Evolutionary conservation across 805 yeast genomes (phyloP).

Genomic region (Metschnikowia lochheadii): DNA sequence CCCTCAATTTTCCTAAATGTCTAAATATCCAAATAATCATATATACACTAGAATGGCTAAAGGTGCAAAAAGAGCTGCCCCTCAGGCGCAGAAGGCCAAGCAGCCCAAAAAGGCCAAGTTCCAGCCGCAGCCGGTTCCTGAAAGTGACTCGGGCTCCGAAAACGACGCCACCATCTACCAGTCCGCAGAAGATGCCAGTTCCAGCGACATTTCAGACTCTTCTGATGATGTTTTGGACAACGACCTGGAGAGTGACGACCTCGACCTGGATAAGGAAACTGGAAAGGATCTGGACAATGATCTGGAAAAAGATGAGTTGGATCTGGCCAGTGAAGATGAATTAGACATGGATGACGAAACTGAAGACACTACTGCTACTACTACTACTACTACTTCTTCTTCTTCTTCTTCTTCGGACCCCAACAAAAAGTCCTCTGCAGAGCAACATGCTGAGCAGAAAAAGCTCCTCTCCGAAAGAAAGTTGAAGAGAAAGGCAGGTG

Average conservation of each 20-base stretch:
- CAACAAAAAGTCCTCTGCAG: constrained; percentile 51
- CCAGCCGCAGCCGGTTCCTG: constrained; percentile 22
- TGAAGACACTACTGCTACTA: constrained; percentile 13
- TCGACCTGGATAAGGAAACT: constrained; percentile 17
- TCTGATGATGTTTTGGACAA: constrained; percentile 4
- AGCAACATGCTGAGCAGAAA: constrained; percentile 80
- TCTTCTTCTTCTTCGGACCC: constrained; percentile 24
- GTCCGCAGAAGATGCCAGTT: constrained; percentile 19
- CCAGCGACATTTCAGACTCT: constrained; percentile 17
- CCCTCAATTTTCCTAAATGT: neutral
- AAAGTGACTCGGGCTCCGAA: constrained; percentile 18
- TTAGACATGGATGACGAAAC: constrained; percentile 28
- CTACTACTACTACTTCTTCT: neutral
- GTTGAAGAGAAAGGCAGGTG: constrained; percentile 81
- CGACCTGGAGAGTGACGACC: constrained; percentile 22
- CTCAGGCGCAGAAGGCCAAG: constrained; percentile 13
- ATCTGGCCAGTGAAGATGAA: constrained; percentile 17
- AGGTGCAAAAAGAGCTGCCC: constrained; percentile 31
- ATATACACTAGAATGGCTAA: constrained; percentile 16
- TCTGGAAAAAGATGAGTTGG: constrained; percentile 10
- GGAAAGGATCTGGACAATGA: constrained; percentile 16
- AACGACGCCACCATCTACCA: constrained; percentile 24
- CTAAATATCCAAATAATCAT: neutral
- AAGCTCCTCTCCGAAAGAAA: constrained; percentile 77
- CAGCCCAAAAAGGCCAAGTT: constrained; percentile 22